Evolutionary conservation across 1,139 yeast species (phyloP).

Genomic region (Blastobotrys illinoisensis): DNA sequence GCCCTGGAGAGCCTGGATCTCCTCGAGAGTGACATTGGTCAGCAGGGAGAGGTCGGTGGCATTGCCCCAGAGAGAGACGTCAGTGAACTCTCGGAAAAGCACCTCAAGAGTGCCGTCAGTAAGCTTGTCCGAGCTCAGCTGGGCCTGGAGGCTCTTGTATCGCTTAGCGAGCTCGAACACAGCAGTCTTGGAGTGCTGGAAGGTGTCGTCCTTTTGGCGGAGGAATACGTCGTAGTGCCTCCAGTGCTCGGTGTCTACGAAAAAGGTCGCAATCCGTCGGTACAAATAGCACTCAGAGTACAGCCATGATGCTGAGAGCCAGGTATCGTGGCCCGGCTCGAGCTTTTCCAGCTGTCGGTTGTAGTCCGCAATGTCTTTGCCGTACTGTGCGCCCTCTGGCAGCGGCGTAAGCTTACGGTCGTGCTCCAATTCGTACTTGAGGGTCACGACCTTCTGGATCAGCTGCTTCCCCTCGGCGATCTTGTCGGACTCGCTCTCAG

Average conservation of each 20-base stretch:
- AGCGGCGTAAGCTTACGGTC: slow-evolving; percentile 25
- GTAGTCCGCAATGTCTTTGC: slow-evolving; percentile 30
- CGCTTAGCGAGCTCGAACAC: slow-evolving; percentile 77
- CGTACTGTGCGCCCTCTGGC: slow-evolving; percentile 20
- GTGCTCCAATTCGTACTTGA: slow-evolving; percentile 32
- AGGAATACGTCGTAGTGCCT: slow-evolving; percentile 64
- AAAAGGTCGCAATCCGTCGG: slow-evolving; percentile 50
- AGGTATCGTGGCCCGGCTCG: slow-evolving; percentile 38
- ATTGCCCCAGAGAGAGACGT: slow-evolving; percentile 94
- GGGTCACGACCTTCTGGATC: slow-evolving; percentile 32
- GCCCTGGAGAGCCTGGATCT: slow-evolving; percentile 86
- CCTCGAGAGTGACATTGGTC: slow-evolving; percentile 64
- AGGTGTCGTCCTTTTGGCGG: slow-evolving; percentile 63
- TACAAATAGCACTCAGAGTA: slow-evolving; percentile 81
- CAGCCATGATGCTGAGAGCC: slow-evolving; percentile 94
- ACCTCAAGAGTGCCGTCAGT: slow-evolving; percentile 41
- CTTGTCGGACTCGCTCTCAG: slow-evolving; percentile 27
- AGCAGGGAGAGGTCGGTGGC: slow-evolving; percentile 90
- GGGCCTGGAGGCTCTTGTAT: slow-evolving; percentile 46
- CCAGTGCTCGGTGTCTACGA: slow-evolving; percentile 46
- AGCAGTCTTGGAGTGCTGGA: slow-evolving; percentile 68
- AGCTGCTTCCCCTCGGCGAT: slow-evolving; percentile 34
- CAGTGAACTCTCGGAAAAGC: slow-evolving; percentile 61
- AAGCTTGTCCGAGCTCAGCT: slow-evolving; percentile 26
- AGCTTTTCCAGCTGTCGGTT: slow-evolving; percentile 40